A percentile compares a stretch with the other conserved stretches of the same genome.
These are phyloP conservation scores for Aspergillus affinis DNA, from an alignment of 495 filamentous ascomycete genomes.

Conservation along the genomic window DNA sequence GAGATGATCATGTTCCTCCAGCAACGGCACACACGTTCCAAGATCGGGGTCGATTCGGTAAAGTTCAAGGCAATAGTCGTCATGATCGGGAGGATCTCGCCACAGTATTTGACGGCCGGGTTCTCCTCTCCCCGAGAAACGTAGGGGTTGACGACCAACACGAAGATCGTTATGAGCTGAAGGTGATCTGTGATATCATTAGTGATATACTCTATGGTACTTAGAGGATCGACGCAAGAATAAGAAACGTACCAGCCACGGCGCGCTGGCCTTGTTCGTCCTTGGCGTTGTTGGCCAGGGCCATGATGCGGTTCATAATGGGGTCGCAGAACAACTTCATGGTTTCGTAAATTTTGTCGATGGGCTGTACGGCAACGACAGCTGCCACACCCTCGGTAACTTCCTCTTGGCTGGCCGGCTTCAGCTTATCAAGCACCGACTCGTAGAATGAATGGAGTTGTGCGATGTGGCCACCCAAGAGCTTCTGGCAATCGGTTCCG, in stretches of 20 bases:
- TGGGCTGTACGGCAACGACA: constrained; percentile 83
- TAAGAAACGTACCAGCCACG: constrained; percentile 65
- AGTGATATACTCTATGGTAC: constrained; percentile 17
- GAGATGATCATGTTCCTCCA: constrained; percentile 96
- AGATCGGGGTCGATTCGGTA: constrained; percentile 77
- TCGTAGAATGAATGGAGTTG: constrained; percentile 92
- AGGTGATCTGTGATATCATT: constrained; percentile 64
- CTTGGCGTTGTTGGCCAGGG: constrained; percentile 78
- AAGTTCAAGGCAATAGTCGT: constrained; percentile 83
- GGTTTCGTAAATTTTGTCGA: constrained; percentile 72
- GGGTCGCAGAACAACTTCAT: constrained; percentile 95
- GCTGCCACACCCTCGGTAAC: constrained; percentile 91
- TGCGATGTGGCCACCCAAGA: constrained; percentile 73
- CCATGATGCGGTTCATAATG: constrained; percentile 81
- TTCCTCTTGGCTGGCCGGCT: constrained; percentile 85
- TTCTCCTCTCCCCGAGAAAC: constrained; percentile 71
- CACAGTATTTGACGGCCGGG: constrained; percentile 93
- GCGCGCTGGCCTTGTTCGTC: constrained; percentile 77
- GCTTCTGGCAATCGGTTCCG: constrained; percentile 86
- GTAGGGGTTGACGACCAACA: constrained; percentile 76
- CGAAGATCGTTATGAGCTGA: constrained; percentile 86
- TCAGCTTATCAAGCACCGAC: constrained; percentile 79
- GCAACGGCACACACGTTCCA: constrained; percentile 89
- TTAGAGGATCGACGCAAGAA: constrained; percentile 1
- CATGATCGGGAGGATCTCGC: constrained; percentile 86